Percentiles rank a stretch among this genome's conserved stretches.
Conservation (phyloP, 106 monocot genomes). For the Alisma plantagoaquatica region DNA sequence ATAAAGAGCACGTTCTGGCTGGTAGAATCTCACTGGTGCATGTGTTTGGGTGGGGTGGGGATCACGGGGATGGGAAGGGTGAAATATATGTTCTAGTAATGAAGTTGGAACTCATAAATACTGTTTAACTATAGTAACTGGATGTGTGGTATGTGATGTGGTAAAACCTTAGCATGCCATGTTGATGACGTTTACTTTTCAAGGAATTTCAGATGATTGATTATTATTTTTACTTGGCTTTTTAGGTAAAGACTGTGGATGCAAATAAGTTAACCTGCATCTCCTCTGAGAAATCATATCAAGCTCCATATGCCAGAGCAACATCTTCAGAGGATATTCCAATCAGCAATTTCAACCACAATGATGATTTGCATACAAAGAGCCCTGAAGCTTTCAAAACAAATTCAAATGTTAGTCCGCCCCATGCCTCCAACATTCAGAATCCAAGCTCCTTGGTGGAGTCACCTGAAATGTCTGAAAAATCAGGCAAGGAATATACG, state of each 20-base stretch:
- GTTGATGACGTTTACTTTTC: too few species aligned
- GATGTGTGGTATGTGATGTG: too few species aligned
- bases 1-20: too few species aligned
- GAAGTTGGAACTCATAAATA: too few species aligned
- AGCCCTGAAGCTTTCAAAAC: conserved; percentile 14
- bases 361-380: conserved; percentile 4
- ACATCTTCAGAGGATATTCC: conserved; percentile 40
- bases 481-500: conserved; percentile 42
- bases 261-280: conserved; percentile 7
- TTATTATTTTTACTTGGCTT: neutral
- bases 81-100: too few species aligned
- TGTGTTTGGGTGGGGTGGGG: too few species aligned
- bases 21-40: too few species aligned
- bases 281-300: conserved; percentile 28
- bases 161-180: too few species aligned
- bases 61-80: too few species aligned
- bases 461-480: conserved; percentile 29
- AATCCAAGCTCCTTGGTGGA: conserved; percentile 18
- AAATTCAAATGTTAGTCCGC: conserved; percentile 12
- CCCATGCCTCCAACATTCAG: neutral
- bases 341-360: conserved; percentile 7
- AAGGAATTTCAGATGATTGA: too few species aligned
- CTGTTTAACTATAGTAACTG: too few species aligned
- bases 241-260: conserved; percentile 26
- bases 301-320: conserved; percentile 53